These are phyloP conservation scores for Leccinum disarticulatum DNA, from an alignment of 768 basidiomycete species.

Conservation along the genomic window DNA sequence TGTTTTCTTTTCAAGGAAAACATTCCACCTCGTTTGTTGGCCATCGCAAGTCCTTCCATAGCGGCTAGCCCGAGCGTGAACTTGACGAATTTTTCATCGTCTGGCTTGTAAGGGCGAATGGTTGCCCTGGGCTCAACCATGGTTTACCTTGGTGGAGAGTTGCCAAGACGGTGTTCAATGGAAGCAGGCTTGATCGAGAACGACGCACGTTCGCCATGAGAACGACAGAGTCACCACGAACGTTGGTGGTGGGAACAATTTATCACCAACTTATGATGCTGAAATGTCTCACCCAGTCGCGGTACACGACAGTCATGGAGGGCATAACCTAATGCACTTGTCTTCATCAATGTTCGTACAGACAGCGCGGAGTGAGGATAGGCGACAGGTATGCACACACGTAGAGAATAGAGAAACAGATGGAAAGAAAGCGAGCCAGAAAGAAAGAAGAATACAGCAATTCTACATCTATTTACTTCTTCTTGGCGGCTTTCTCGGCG, in stretches of 20 bases:
- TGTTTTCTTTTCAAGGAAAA: background rate
- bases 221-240: background rate
- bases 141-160: background rate
- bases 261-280: background rate
- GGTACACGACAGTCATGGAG: background rate
- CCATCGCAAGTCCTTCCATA: constrained; percentile 66
- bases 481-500: constrained; percentile 94
- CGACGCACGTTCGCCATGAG: constrained; percentile 10
- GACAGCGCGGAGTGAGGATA: constrained; percentile 38
- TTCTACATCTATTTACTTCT: constrained; percentile 91
- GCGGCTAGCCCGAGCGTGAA: constrained; percentile 65
- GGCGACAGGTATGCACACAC: constrained; percentile 36
- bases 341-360: constrained; percentile 50
- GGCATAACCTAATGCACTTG: constrained; percentile 30
- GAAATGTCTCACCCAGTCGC: background rate
- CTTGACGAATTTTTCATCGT: constrained; percentile 59
- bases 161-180: background rate
- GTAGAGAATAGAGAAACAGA: constrained; percentile 34
- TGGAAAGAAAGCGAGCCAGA: constrained; percentile 43
- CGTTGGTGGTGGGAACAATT: too few relatives aligned
- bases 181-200: background rate
- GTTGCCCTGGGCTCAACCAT: constrained; percentile 45
- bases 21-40: constrained; percentile 57
- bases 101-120: constrained; percentile 52
- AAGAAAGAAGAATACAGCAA: constrained; percentile 62